Evolutionary conservation across 1,139 yeast genomes (phyloP), one percentile per base, ranked within the genome.

Genomic region (Sugiyamaella castrensis): DNA sequence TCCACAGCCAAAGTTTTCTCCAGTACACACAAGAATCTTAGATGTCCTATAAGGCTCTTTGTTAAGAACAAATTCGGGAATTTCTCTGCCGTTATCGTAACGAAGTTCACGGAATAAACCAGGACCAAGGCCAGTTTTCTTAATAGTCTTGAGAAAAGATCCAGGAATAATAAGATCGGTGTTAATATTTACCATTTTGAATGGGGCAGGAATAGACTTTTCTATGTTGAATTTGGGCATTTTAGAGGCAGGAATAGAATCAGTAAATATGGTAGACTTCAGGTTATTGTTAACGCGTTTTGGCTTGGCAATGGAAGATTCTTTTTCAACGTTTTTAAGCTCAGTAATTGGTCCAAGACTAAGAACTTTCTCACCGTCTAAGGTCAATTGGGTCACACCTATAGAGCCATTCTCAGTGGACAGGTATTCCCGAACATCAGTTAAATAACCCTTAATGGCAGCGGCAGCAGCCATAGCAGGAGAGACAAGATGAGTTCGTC

Each of bases 401-500:
- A 19, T 19, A 11, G 40, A 11, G 6, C 24, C 24, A 6, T 12
- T 19, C 11, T 80, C 87, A 46, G 72, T 67, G 56, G 79, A 82
- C 53, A 80, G 75, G 63, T 77, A 84, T 53, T 83, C 82, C 71
- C 95, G 82, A 59, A 87, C 87, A 67, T 87, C 95, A 41, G 84
- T 77, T 65, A 87, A 82, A 64, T 82, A 87, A 59, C 95, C 96
- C 51, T 76, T 77, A 57, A 87, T 81, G 60, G 89, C 95, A 33
- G 96, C 95, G 19, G 95, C 96, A 15, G 96, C 95, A 38, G 96
- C 95, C 96, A 87, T 87, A 19, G 94, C 95, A 33, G 96, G 96
- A 10, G 95, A 85, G 94, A 87, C 86, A 66, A 87, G 77, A 65
- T 87, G 95, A 24, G 95, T 87, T 73, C 95, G 80, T n/a, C 94